Conservation (phyloP, 2,329 filamentous ascomycete species). For the Aspergillus proliferans region DNA sequence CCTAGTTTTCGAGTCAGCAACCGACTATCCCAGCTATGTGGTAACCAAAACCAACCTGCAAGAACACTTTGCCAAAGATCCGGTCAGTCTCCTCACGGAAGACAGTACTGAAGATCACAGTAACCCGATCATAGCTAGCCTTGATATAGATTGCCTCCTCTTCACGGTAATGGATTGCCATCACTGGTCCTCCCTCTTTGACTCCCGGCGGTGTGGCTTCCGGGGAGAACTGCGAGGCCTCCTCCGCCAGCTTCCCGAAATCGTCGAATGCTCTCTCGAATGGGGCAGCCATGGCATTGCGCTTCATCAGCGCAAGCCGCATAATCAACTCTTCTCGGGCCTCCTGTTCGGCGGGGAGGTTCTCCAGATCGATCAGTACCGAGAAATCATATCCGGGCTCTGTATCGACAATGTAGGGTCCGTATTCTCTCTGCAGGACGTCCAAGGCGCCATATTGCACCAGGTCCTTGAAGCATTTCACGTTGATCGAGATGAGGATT, state of each 20-base stretch:
- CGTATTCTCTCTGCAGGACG: constrained; percentile 91
- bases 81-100: constrained; percentile 97
- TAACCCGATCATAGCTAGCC: constrained; percentile 92
- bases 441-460: constrained; percentile 87
- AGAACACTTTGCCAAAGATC: constrained; percentile 95
- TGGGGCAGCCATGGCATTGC: constrained; percentile 96
- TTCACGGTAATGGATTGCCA: constrained; percentile 96
- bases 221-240: constrained; percentile 84
- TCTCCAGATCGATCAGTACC: constrained; percentile 79
- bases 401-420: constrained; percentile 76
- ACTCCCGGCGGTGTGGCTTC: constrained; percentile 91
- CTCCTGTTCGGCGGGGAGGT: constrained; percentile 76
- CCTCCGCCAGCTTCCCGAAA: constrained; percentile 77
- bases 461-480: constrained; percentile 91
- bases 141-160: constrained; percentile 99
- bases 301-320: constrained; percentile 86
- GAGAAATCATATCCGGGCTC: constrained; percentile 97
- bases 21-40: background rate
- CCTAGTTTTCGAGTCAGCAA: constrained; percentile 38
- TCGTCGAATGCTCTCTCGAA: constrained; percentile 97
- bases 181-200: constrained; percentile 81
- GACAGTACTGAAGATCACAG: constrained; percentile 96
- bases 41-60: constrained; percentile 51
- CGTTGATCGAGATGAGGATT: constrained; percentile 88
- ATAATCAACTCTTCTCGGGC: constrained; percentile 78